Conservation (phyloP, 768 basidiomycete species). For the Tulasnella calospora region DNA sequence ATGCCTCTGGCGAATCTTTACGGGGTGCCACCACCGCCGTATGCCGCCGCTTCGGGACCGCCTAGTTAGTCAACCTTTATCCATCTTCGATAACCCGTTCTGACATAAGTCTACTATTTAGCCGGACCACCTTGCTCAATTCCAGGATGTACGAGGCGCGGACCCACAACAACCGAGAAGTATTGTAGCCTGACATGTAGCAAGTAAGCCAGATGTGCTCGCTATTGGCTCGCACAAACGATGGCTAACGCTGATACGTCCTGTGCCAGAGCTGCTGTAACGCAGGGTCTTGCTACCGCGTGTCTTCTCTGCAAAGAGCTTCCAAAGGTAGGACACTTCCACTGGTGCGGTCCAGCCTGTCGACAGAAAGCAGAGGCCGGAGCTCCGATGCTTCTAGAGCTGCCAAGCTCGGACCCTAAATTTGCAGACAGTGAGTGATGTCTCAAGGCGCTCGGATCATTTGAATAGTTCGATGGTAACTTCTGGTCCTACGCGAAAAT, state of each 20-base stretch:
- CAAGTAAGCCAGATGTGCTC: neutral
- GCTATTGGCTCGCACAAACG: neutral
- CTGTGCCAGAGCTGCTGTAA: conserved; percentile 1
- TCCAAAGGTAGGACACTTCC: neutral
- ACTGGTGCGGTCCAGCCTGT: conserved; percentile 11
- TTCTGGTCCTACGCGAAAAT: neutral
- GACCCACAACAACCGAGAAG: neutral
- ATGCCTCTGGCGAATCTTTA: neutral
- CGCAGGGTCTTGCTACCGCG: neutral
- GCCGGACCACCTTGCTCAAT: neutral
- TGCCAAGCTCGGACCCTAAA: conserved; percentile 9
- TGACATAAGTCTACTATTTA: neutral
- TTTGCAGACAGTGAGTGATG: conserved; percentile 12
- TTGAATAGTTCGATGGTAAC: neutral
- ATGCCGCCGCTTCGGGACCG: neutral
- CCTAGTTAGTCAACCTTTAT: neutral
- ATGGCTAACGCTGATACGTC: neutral
- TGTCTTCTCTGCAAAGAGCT: conserved; percentile 7
- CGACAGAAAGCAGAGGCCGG: neutral
- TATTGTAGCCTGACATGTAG: neutral
- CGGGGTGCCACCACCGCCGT: neutral
- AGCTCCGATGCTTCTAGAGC: conserved; percentile 9
- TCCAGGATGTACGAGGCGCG: neutral
- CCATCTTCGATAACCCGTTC: neutral
- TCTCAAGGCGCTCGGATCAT: neutral